Conservation (phyloP, 176 grass and related monocot genomes). For the Alopecurus myosuroides region DNA sequence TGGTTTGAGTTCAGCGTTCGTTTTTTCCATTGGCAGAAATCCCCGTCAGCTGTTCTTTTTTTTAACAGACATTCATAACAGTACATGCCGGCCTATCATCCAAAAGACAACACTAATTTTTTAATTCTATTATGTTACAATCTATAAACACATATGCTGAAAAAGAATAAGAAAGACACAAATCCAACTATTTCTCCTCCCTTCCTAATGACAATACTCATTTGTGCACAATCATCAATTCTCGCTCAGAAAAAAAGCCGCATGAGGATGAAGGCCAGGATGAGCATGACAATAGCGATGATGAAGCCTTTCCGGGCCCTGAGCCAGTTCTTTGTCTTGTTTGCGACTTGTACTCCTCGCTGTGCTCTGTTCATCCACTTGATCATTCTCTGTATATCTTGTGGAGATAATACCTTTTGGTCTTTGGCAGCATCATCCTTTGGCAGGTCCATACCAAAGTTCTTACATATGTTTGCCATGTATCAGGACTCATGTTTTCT, state of each 20-base stretch:
- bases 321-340: no score
- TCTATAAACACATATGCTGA: background rate
- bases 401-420: slow-evolving; percentile 65
- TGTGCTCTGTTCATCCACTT: slow-evolving; percentile 58
- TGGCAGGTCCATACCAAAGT: no score
- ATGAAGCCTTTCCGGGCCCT: no score
- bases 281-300: no score
- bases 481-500: no score
- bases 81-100: slow-evolving; percentile 6
- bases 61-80: background rate
- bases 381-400: slow-evolving; percentile 86
- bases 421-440: slow-evolving; percentile 49
- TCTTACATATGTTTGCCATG: no score
- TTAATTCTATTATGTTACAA: background rate
- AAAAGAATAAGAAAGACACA: background rate
- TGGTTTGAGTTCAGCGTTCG: background rate
- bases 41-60: background rate
- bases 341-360: no score
- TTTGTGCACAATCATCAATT: background rate
- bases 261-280: no score
- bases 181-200: background rate
- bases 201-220: background rate
- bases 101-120: background rate
- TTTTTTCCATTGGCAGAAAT: background rate
- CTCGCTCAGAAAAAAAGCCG: background rate